Evolutionary conservation across 306 rosid genomes (phyloP), one percentile per base, ranked within the genome.

Genomic region (Dalbergia oliveri): DNA sequence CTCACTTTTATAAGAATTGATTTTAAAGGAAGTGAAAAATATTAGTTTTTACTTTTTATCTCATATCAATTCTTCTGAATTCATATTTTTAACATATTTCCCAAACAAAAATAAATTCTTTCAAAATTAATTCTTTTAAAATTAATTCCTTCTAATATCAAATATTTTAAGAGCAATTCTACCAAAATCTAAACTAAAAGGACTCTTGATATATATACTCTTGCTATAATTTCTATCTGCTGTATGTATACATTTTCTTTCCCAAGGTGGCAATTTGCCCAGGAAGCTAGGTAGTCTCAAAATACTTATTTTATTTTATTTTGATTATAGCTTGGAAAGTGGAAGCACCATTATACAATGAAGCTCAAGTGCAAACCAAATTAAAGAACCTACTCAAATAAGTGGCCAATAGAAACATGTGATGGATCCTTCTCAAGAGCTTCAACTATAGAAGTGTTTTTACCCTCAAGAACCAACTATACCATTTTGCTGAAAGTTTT

Each of bases 401-500:
- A 77, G 19, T 41, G 75, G 13, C 15, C 44, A 37, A 8, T 11
- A 14, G 75, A 23, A 66, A 8, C 33, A 3, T n/a, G 5, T 26
- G 79, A 62, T 44, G 68, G 35, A 77, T 70, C 47, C 62, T 70
- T 65, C 53, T 62, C 23, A 21, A 66, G 62, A 62, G 19, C 5
- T 18, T 37, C 71, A 81, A 49, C 12, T 33, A 2, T 8, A 34
- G 71, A 33, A 33, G 50, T n/a, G 50, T 45, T 16, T 62, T 47
- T 33, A 9, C 75, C 47, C 26, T 63, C 41, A 76, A 43, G 53
- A 77, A 82, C 50, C 74, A 31, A 2, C 69, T 53, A 16, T 82
- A 82, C 82, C 82, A 77, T 5, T 63, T n/a, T 18, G 82, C 79
- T 9, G 82, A 82, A 54, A 82, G 79, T 68, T 82, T 82, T 9